Base-by-base conservation (phyloP, 768 basidiomycete genomes). In the Pleurotus sapidus region DNA sequence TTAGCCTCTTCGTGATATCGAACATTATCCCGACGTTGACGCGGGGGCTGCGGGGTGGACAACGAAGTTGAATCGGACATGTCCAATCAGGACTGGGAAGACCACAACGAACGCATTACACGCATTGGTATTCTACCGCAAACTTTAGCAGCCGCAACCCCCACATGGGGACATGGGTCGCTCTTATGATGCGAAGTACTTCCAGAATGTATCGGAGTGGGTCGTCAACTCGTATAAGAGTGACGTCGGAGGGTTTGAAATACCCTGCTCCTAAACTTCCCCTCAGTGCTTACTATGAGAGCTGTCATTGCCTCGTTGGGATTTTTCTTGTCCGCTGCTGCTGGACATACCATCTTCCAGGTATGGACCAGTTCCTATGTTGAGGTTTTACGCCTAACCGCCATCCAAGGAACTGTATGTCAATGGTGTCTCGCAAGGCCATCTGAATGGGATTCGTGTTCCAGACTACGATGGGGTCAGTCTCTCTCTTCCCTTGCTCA, bases 331-430 rank as follows among this genome's bases (percentile, higher is more conserved):
- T 57, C 63, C 45, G 70, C 73, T 12, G 75, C 65, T 42, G 74
- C 72, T n/a, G 82, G 75, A 5, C 82, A 83, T 59, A 74, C 76
- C 24, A 82, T 84, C 58, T 81, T 84, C 66, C 82, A 82, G 69
- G 78, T 75, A 61, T 5, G 59, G 14, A 37, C 5, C 55, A 57
- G n/a, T 12, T 9, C 8, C 27, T 15, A 15, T 27, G 8, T 49
- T 1, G 15, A 45, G 17, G 11, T 11, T 34, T 34, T 11, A 11
- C 8, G 30, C 30, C 9, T 34, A 34, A 34, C 30, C 8, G 11
- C 11, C 9, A 11, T 9, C 9, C 30, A 54, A 79, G 76, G 72
- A 81, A 66, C 56, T 82, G 38, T 80, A 77, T 60, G 78, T 83
- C 48, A 83, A 84, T 61, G 81, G 81, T 11, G 80, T 76, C 63